Conservation (phyloP, 1,139 yeast genomes). For the Pichia sp. region DNA sequence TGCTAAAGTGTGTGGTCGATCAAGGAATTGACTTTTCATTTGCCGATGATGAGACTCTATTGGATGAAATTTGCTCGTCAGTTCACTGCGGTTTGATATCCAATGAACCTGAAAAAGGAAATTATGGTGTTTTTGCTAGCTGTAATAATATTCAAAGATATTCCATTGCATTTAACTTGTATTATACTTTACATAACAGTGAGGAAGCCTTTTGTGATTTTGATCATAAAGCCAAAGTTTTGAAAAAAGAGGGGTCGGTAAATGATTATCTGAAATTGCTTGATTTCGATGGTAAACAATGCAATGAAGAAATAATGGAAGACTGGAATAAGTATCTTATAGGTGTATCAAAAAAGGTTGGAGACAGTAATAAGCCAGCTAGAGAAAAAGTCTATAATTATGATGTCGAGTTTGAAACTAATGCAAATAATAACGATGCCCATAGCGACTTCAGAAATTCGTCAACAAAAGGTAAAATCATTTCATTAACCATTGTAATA, state of each 20-base stretch:
- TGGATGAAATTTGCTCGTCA: conserved; percentile 46
- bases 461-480: not conserved
- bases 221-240: conserved; percentile 38
- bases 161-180: conserved; percentile 48
- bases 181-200: conserved; percentile 36
- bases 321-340: conserved; percentile 23
- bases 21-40: not conserved
- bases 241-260: conserved; percentile 29
- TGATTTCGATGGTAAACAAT: conserved; percentile 23
- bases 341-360: conserved; percentile 17
- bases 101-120: conserved; percentile 46
- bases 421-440: not conserved
- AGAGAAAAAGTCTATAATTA: conserved; percentile 7
- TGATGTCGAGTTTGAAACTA: conserved; percentile 1
- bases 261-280: conserved; percentile 23
- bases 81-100: conserved; percentile 50
- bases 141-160: conserved; percentile 50
- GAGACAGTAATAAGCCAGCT: not conserved
- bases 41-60: conserved; percentile 34
- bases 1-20: conserved; percentile 47
- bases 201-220: conserved; percentile 37
- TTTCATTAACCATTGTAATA: not conserved
- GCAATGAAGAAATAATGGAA: conserved; percentile 25
- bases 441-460: not conserved
- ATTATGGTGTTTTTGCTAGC: conserved; percentile 53